phyloP scores from a whole-genome alignment of 352 stramenopile species.

The Globisporangium megalacanthum region DNA sequence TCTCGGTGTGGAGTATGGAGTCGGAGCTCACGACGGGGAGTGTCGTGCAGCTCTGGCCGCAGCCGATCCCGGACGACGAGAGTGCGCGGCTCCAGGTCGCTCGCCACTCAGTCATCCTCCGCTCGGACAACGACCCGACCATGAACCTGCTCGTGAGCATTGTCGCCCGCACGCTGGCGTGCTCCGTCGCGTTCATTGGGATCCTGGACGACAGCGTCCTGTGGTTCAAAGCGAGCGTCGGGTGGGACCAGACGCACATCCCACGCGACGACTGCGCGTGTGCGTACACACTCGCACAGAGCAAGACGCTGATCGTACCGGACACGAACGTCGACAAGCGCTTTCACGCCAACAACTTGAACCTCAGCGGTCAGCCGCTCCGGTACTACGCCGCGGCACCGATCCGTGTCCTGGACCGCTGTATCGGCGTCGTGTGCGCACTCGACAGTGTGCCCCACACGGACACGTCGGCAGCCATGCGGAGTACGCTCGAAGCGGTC shows the following conservation, averaged over 20 bases:
- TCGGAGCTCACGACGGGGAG: slow-evolving; percentile 56
- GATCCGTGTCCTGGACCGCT: slow-evolving; percentile 47
- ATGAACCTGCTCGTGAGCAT: slow-evolving; percentile 73
- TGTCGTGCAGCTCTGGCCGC: slow-evolving; percentile 62
- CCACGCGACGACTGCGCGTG: slow-evolving; percentile 58
- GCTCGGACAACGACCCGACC: slow-evolving; percentile 52
- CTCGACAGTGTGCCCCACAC: slow-evolving; percentile 49
- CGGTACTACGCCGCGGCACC: slow-evolving; percentile 63
- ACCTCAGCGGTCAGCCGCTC: slow-evolving; percentile 32
- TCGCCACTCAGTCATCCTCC: slow-evolving; percentile 43
- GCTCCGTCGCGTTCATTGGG: slow-evolving; percentile 59
- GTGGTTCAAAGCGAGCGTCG: slow-evolving; percentile 65
- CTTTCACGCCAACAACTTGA: slow-evolving; percentile 54
- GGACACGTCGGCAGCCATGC: slow-evolving; percentile 46
- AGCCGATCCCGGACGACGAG: slow-evolving; percentile 41
- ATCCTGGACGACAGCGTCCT: slow-evolving; percentile 50
- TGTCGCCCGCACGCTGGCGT: slow-evolving; percentile 59
- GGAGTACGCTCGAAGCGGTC: slow-evolving; percentile 65
- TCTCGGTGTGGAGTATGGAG: slow-evolving; percentile 51
- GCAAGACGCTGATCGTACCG: slow-evolving; percentile 49
- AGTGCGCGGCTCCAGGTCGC: slow-evolving; percentile 40
- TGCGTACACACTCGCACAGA: slow-evolving; percentile 31
- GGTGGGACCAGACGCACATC: slow-evolving; percentile 50
- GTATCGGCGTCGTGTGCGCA: slow-evolving; percentile 62
- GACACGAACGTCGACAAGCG: slow-evolving; percentile 66